Evolutionary conservation across 352 stramenopile genomes (phyloP).

Genomic region (Phytophthora podocarpi): DNA sequence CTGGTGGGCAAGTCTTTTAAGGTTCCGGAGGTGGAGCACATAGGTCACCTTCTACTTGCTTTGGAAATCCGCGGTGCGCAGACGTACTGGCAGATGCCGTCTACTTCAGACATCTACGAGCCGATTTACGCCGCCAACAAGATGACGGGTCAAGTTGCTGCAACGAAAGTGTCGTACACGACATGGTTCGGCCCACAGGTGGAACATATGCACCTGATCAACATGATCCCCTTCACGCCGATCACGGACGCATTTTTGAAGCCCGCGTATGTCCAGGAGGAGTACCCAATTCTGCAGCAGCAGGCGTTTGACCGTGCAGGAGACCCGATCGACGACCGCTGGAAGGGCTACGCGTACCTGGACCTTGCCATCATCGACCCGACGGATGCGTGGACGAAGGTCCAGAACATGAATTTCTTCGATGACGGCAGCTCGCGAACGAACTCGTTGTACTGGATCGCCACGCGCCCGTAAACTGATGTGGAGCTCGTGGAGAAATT

Average conservation of each 20-base stretch:
- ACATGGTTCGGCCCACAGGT: slow-evolving; percentile 88
- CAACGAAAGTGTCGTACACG: slow-evolving; percentile 85
- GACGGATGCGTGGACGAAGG: slow-evolving; percentile 61
- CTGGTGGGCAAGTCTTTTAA: slow-evolving; percentile 85
- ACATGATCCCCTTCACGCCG: slow-evolving; percentile 92
- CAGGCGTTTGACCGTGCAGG: slow-evolving; percentile 65
- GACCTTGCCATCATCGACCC: slow-evolving; percentile 86
- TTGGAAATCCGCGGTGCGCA: slow-evolving; percentile 94
- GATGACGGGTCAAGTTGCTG: slow-evolving; percentile 82
- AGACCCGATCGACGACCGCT: slow-evolving; percentile 77
- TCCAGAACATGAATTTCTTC: slow-evolving; percentile 76
- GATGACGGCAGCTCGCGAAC: slow-evolving; percentile 89
- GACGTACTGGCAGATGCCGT: slow-evolving; percentile 96
- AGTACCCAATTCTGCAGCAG: slow-evolving; percentile 79
- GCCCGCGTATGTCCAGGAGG: slow-evolving; percentile 70
- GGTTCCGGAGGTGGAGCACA: slow-evolving; percentile 82
- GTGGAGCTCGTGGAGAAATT: background rate
- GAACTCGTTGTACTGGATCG: slow-evolving; percentile 92
- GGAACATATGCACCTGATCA: slow-evolving; percentile 91
- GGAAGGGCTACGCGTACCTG: slow-evolving; percentile 86
- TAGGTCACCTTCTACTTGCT: slow-evolving; percentile 90
- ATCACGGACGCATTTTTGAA: slow-evolving; percentile 79
- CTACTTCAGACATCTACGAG: slow-evolving; percentile 66
- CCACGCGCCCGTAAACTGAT: slow-evolving; percentile 54
- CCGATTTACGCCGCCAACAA: slow-evolving; percentile 77